A percentile compares a stretch with the other conserved stretches of the same genome.
phyloP scores from a whole-genome alignment of 1,139 yeast genomes.

The Taphrina populina region DNA sequence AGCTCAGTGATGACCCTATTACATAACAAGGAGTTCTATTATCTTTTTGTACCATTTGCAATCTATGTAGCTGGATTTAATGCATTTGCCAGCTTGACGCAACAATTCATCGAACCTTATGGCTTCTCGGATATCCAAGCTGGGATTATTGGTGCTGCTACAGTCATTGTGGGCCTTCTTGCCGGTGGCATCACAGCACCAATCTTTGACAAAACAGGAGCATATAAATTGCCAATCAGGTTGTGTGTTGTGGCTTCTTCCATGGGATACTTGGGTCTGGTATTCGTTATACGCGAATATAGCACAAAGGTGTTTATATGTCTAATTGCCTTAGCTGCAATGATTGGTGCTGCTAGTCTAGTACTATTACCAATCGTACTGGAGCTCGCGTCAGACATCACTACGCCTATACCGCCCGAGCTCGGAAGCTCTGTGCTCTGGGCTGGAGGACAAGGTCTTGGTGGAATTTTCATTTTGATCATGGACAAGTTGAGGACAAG shows the following conservation, averaged over 20 bases:
- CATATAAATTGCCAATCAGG: conserved; percentile 40
- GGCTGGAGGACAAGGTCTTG: conserved; percentile 46
- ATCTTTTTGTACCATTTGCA: conserved; percentile 43
- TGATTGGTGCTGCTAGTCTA: conserved; percentile 46
- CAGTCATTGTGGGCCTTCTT: conserved; percentile 45
- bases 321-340: conserved; percentile 41
- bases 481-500: conserved; percentile 43
- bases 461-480: conserved; percentile 45
- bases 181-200: conserved; percentile 45
- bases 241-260: conserved; percentile 10
- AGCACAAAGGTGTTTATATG: conserved; percentile 42
- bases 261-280: conserved; percentile 11
- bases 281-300: conserved; percentile 16
- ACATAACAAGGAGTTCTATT: conserved; percentile 39
- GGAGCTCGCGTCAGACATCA: conserved; percentile 45
- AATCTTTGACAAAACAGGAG: conserved; percentile 43
- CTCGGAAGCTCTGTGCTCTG: conserved; percentile 44
- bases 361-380: conserved; percentile 45
- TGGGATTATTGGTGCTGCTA: conserved; percentile 46
- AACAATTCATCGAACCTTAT: conserved; percentile 46
- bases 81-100: conserved; percentile 44
- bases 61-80: conserved; percentile 47
- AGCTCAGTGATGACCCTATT: neutral
- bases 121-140: conserved; percentile 46
- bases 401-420: conserved; percentile 42